Evolutionary conservation across 306 rosid genomes (phyloP), one percentile per base, ranked within the genome.

Genomic region (Geum urbanum): DNA sequence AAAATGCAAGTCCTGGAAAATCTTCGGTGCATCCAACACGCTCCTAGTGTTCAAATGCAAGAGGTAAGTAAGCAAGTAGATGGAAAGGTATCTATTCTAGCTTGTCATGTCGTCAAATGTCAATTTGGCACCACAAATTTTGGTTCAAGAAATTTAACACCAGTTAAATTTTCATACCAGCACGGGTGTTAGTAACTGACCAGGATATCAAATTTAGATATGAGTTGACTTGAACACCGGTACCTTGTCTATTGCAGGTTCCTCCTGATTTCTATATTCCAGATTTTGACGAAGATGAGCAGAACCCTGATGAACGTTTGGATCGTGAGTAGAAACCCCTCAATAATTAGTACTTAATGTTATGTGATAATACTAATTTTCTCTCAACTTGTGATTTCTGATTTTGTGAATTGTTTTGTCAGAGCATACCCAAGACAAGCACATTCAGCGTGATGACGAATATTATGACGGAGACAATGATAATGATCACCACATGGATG

Each of bases 201-300:
- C 22, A 8, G 20, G 7, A 15, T 16, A 7, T n/a, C 9, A 0
- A 19, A 22, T 7, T 40, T 24, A 8, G 12, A 18, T 11, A 67
- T 6, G 18, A 9, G 47, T 50, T 67, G 71, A 67, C 60, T 50
- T 35, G 35, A 67, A n/a, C n/a, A 37, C 11, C 40, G 0, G 12
- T 52, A 5, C 18, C 62, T 74, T 82, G 40, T 63, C 74, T 46
- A 4, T 75, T 48, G 72, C 91, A 94, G 98, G 97, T 94, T 72
- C 98, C 97, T 44, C 98, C 98, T 10, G 98, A 94, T 79, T 84
- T 94, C 74, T 91, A 87, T 79, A 84, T 94, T 83, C 98, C 98
- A 9, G 98, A 94, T 66, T 80, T 88, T 8, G 89, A 94, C 59
- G 98, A 94, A 83, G 97, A 94, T 74, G 90, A 79, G 85, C 97